These are phyloP conservation scores for Cutaneotrichosporon sp. DNA, from an alignment of 1,284 basidiomycete genomes.

Conservation along the genomic window DNA sequence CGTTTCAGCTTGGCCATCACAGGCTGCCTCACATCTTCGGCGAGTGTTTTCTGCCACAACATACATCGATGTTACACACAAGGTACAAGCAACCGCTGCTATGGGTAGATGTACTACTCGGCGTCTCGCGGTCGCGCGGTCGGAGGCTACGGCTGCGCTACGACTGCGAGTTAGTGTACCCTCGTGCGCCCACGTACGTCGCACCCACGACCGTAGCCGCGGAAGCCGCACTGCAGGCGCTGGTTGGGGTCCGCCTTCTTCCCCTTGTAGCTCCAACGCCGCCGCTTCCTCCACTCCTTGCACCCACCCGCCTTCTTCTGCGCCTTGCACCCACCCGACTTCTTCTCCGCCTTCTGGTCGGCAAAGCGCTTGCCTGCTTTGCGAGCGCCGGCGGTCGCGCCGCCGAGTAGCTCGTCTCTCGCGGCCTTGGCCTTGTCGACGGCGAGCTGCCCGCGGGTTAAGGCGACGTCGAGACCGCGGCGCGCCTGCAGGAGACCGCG, in stretches of 20 bases:
- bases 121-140: no score
- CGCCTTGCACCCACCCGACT: neutral
- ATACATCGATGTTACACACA: neutral
- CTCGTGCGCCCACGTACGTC: conserved; percentile 6
- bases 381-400: neutral
- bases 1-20: neutral
- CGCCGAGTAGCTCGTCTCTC: neutral
- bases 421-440: neutral
- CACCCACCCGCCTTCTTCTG: neutral
- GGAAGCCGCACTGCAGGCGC: conserved; percentile 10
- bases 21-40: neutral
- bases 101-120: neutral
- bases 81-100: neutral
- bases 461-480: conserved; percentile 6
- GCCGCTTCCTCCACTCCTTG: neutral
- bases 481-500: neutral
- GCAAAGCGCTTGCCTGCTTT: neutral
- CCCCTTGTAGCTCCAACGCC: neutral
- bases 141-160: neutral
- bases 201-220: neutral
- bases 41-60: neutral
- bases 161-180: conserved; percentile 2
- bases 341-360: neutral
- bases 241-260: neutral
- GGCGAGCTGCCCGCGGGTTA: neutral